Evolutionary conservation across 2,329 filamentous ascomycete genomes (phyloP).

Genomic region (Metarhizium humberi): DNA sequence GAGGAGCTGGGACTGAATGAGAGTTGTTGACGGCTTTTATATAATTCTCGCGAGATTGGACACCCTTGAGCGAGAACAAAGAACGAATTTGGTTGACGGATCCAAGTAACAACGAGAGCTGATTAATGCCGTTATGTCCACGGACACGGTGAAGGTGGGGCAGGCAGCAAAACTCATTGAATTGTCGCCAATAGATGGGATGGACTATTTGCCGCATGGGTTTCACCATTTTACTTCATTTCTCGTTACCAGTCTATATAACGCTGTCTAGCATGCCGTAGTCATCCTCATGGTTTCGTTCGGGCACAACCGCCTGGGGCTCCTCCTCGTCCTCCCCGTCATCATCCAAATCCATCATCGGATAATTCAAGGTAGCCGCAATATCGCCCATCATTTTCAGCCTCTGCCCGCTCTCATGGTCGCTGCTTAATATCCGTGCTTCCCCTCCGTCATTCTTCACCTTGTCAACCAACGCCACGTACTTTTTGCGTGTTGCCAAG

Average conservation of each 20-base stretch:
- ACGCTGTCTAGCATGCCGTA: slow-evolving; percentile 23
- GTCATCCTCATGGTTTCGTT: slow-evolving; percentile 17
- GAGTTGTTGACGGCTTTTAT: not conserved
- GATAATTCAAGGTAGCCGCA: slow-evolving; percentile 84
- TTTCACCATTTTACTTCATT: slow-evolving; percentile 1
- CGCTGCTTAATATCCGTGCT: slow-evolving; percentile 78
- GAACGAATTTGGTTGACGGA: no score
- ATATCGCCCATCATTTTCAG: slow-evolving; percentile 79
- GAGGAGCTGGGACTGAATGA: slow-evolving; percentile 5
- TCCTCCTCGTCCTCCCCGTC: slow-evolving; percentile 41
- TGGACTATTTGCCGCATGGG: not conserved
- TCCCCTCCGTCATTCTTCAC: slow-evolving; percentile 85
- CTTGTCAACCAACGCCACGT: slow-evolving; percentile 77
- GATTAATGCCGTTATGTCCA: no score
- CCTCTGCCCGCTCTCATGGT: slow-evolving; percentile 86
- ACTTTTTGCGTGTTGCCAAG: slow-evolving; percentile 64
- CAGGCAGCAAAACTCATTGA: no score
- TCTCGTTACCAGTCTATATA: slow-evolving; percentile 14
- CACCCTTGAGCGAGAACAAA: no score
- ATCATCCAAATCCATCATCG: slow-evolving; percentile 71
- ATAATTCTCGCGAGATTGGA: not conserved
- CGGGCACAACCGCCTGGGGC: slow-evolving; percentile 2
- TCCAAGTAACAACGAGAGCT: no score
- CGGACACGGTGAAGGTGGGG: no score
- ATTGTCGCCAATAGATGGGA: no score